Evolutionary conservation across 2,329 filamentous ascomycete genomes (phyloP).

Genomic region (Aspergillus sp.): DNA sequence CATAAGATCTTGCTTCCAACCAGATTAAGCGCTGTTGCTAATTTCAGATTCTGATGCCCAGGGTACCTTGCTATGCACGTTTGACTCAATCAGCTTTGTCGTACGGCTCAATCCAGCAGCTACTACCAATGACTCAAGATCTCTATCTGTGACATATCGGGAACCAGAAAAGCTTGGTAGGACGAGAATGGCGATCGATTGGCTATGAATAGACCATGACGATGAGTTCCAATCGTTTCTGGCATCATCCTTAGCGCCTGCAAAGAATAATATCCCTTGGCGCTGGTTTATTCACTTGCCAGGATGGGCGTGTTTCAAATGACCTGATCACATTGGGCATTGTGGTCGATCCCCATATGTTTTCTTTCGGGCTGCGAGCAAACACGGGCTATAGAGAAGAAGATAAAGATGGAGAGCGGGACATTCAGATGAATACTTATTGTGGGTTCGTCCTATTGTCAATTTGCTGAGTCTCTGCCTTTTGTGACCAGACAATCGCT

Average conservation of each 20-base stretch:
- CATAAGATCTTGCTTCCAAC: constrained; percentile 9
- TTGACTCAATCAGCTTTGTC: constrained; percentile 2
- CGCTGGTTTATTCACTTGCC: constrained; percentile 8
- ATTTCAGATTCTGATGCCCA: constrained; percentile 16
- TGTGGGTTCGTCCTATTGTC: constrained; percentile 3
- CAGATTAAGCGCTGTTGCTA: constrained; percentile 24
- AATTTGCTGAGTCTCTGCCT: background rate
- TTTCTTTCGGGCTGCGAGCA: background rate
- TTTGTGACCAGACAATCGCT: background rate
- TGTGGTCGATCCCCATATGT: background rate
- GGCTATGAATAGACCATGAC: constrained; percentile 14
- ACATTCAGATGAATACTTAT: background rate
- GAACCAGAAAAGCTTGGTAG: constrained; percentile 11
- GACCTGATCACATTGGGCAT: constrained; percentile 2
- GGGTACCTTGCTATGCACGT: constrained; percentile 13
- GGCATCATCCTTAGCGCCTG: constrained; percentile 15
- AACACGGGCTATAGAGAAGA: background rate
- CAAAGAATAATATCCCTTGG: constrained; percentile 10
- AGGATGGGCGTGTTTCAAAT: constrained; percentile 13
- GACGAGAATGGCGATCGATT: constrained; percentile 15
- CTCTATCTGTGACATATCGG: constrained; percentile 11
- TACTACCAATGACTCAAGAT: constrained; percentile 4
- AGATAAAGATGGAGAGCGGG: constrained; percentile 4
- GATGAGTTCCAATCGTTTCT: constrained; percentile 5
- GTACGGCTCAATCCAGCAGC: constrained; percentile 6